Percentiles rank a stretch among this genome's conserved stretches.
phyloP scores from a whole-genome alignment of 192 early-diverging fungal species.

The Geranomyces michiganensis region DNA sequence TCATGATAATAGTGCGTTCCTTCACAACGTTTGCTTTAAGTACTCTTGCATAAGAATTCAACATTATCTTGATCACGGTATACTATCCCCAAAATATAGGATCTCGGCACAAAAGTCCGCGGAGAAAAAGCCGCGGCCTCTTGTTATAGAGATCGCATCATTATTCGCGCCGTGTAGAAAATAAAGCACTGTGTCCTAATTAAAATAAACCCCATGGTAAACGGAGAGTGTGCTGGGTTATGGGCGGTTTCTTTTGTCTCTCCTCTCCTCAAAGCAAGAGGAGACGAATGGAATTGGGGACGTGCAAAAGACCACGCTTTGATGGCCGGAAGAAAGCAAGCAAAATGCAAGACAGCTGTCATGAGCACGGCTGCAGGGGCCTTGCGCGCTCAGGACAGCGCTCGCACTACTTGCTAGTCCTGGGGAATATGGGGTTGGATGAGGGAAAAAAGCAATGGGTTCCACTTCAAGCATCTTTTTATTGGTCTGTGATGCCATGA shows the following conservation, averaged over 20 bases:
- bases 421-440: no score
- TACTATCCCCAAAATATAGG: background rate
- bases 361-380: background rate
- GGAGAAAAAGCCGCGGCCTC: background rate
- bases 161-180: conserved; percentile 8
- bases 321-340: background rate
- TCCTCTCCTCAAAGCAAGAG: background rate
- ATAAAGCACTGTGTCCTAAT: conserved; percentile 2
- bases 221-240: conserved; percentile 1
- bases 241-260: background rate
- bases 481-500: no score
- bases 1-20: no score
- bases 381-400: background rate
- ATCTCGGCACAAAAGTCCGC: conserved; percentile 1
- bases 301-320: background rate
- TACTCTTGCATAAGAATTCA: no score
- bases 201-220: background rate
- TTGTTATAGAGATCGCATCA: background rate
- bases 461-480: no score
- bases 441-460: no score
- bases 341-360: background rate
- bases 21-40: no score
- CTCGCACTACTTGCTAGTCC: no score
- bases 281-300: no score
- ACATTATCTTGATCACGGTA: no score